Percentiles rank a stretch among this genome's conserved stretches.
These are phyloP conservation scores for Lentithecium fluviatile DNA, from an alignment of 495 filamentous ascomycete species.

Conservation along the genomic window DNA sequence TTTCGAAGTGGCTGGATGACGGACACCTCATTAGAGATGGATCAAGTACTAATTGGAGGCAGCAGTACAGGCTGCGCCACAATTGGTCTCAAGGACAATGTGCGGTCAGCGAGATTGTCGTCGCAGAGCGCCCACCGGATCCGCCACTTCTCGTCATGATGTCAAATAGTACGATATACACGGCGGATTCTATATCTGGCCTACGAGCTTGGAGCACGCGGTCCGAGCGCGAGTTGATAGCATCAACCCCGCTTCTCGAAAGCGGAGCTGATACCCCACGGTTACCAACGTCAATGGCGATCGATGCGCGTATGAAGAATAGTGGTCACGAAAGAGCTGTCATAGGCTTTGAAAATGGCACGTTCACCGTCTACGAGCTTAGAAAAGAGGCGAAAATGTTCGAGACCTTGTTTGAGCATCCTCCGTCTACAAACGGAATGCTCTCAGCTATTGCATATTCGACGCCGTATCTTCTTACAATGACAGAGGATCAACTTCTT, in stretches of 20 bases:
- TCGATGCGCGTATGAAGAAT: slow-evolving; percentile 50
- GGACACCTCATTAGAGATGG: slow-evolving; percentile 55
- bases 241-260: slow-evolving; percentile 32
- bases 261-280: neutral
- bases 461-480: slow-evolving; percentile 74
- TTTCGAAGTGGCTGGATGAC: slow-evolving; percentile 82
- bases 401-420: slow-evolving; percentile 53
- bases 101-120: slow-evolving; percentile 69
- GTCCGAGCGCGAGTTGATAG: slow-evolving; percentile 50
- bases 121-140: slow-evolving; percentile 54
- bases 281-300: slow-evolving; percentile 65
- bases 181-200: slow-evolving; percentile 66
- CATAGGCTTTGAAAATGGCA: slow-evolving; percentile 75
- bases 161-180: slow-evolving; percentile 72
- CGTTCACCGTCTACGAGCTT: slow-evolving; percentile 68
- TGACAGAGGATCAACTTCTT: slow-evolving; percentile 67
- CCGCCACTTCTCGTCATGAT: slow-evolving; percentile 68
- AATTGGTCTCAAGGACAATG: slow-evolving; percentile 90
- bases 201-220: slow-evolving; percentile 77
- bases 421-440: slow-evolving; percentile 56
- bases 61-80: slow-evolving; percentile 81
- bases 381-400: slow-evolving; percentile 48
- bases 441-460: slow-evolving; percentile 75
- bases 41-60: slow-evolving; percentile 74
- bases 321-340: slow-evolving; percentile 52